These are phyloP conservation scores for Coemansia sp. DNA, from an alignment of 192 early-diverging fungal species.

Conservation along the genomic window DNA sequence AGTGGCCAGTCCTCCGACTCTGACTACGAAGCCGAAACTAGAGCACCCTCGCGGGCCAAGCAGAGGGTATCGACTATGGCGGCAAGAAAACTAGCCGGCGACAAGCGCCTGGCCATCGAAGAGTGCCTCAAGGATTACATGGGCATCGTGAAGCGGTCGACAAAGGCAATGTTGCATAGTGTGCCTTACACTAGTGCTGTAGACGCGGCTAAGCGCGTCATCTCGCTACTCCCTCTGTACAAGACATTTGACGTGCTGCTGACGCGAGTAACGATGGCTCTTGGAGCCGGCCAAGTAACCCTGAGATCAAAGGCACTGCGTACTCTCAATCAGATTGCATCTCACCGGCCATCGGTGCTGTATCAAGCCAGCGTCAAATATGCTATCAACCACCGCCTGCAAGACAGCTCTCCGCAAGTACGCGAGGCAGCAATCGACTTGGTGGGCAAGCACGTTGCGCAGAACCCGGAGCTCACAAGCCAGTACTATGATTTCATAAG, in stretches of 20 bases:
- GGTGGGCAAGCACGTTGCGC: conserved; percentile 75
- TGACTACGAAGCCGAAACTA: background rate
- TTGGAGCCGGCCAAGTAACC: conserved; percentile 66
- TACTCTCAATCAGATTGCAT: conserved; percentile 73
- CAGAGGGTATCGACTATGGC: background rate
- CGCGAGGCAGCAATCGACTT: conserved; percentile 91
- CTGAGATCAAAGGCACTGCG: conserved; percentile 76
- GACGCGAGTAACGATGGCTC: conserved; percentile 59
- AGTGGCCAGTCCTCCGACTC: background rate
- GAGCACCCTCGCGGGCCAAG: background rate
- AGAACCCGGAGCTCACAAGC: conserved; percentile 60
- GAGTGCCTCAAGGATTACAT: conserved; percentile 39
- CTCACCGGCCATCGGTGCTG: conserved; percentile 64
- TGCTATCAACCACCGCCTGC: conserved; percentile 71
- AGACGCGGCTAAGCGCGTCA: conserved; percentile 46
- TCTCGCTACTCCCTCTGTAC: conserved; percentile 59
- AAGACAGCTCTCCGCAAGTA: conserved; percentile 80
- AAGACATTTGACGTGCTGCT: conserved; percentile 71
- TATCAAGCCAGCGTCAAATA: conserved; percentile 61
- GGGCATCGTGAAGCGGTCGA: conserved; percentile 38
- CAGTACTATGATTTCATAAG: conserved; percentile 82
- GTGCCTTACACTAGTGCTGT: conserved; percentile 18
- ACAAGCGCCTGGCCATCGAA: conserved; percentile 35
- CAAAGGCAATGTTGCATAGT: conserved; percentile 19
- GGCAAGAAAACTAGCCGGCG: background rate